phyloP scores from a whole-genome alignment of 345 rosid species.

The Gossypium mustelinum region DNA sequence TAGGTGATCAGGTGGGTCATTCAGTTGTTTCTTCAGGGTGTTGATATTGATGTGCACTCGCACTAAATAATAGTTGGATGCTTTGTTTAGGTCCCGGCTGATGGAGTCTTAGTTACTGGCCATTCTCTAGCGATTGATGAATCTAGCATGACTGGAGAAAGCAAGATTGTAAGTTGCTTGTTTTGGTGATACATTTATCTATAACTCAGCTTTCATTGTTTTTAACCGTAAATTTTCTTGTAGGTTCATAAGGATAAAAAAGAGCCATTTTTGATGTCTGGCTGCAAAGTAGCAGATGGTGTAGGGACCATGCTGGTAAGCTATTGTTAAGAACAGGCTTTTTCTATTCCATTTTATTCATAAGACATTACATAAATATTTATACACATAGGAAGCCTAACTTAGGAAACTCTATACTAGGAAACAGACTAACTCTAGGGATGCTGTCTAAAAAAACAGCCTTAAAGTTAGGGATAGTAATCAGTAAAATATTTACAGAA shows the following conservation, averaged over 20 bases:
- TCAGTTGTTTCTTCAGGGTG: constrained; percentile 5
- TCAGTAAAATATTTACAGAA: too few relatives aligned
- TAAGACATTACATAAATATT: too few relatives aligned
- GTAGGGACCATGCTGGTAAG: constrained; percentile 92
- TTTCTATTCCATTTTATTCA: too few relatives aligned
- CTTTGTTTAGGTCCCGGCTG: constrained; percentile 81
- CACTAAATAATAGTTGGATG: background rate
- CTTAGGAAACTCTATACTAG: too few relatives aligned
- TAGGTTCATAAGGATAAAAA: constrained; percentile 89
- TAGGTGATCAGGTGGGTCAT: constrained; percentile 89
- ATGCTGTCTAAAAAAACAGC: too few relatives aligned
- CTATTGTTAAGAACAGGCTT: background rate
- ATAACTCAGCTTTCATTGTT: constrained; percentile 16
- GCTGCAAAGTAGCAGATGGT: constrained; percentile 99
- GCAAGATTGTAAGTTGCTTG: constrained; percentile 65
- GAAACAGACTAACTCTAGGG: too few relatives aligned
- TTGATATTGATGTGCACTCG: background rate
- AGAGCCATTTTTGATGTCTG: constrained; percentile 89
- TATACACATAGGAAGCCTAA: too few relatives aligned
- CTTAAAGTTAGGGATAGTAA: too few relatives aligned
- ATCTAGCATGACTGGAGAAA: constrained; percentile 99
- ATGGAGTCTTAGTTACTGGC: constrained; percentile 80
- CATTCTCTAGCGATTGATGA: constrained; percentile 95
- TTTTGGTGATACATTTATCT: constrained; percentile 12
- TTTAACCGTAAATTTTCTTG: constrained; percentile 24